Base-by-base conservation (phyloP, 2,329 filamentous ascomycete species). In the Alternaria incomplexa region DNA sequence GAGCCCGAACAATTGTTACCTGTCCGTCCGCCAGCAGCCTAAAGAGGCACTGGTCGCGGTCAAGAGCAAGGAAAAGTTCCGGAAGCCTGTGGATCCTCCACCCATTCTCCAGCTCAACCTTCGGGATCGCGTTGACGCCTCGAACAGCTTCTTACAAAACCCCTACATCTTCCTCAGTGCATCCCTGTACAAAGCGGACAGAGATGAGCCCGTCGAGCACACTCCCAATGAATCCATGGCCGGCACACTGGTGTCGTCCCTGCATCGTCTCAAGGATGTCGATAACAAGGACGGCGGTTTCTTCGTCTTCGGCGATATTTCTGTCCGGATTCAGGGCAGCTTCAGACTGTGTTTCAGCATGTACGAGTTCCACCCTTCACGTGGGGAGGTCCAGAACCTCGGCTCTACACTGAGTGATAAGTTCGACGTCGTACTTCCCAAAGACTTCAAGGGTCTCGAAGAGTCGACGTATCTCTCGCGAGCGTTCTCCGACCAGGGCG, bases 251-350 rank as follows among this genome's bases (percentile, higher is more conserved):
- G 90, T 92, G 6, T 96, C 93, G 2, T 96, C 93, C 9, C 84
- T 96, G 52, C 92, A 96, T 78, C 87, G 92, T 57, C 82, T 96
- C 57, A 95, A 96, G 78, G 92, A 96, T 75, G 85, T 88, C 4
- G 86, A 90, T 72, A 93, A 93, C 74, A 84, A 83, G 62, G 92
- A 96, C 79, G 91, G 91, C 11, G 93, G 90, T 1, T 96, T 93
- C 81, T 97, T 97, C 74, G 90, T 97, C n/a, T 97, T 96, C 79
- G 91, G 91, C 6, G 93, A 97, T 78, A 84, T 97, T 22, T 96
- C 92, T 0, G 89, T 95, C 63, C 91, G 91, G 75, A 84, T 89
- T 23, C 88, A 91, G 71, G 93, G 93, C 28, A 85, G 83, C 20
- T 95, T 89, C 75, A 85, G 90, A 36, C 85, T 97, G 43, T 87